Base-by-base conservation (phyloP, 495 filamentous ascomycete species). In the Xylaria acuta region DNA sequence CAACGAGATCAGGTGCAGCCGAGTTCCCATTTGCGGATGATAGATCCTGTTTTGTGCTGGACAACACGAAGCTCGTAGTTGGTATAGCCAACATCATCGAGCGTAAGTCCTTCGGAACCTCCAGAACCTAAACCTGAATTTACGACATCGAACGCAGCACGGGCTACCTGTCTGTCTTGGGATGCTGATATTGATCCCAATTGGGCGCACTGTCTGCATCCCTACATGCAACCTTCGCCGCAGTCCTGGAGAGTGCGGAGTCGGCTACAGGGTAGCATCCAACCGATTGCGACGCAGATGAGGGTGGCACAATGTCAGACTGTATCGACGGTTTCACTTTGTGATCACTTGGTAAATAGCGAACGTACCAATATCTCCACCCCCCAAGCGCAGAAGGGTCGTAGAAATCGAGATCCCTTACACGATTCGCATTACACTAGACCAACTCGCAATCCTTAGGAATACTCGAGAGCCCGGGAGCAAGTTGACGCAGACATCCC, bases 1-100 rank as follows among this genome's bases (percentile, higher is more conserved):
- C 77, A 54, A 78, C 76, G 32, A 78, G 25, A 38, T 76, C 76
- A 30, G 72, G 71, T 6, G 73, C 67, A 67, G 64, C 54, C 45
- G 40, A 64, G 56, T 70, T 65, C 45, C 69, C 71, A 41, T 73
- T 70, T 27, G 69, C 73, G 14, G 71, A 74, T 67, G 78, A 74
- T 5, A 73, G 69, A 18, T 75, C 59, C n/a, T 51, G 62, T 65
- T 78, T 84, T 18, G 69, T 74, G 2, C 84, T n/a, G n/a, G n/a
- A n/a, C 84, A 36, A 74, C 27, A 75, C 80, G 75, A 84, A 88
- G 74, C 7, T 86, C 86, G 67, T 88, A 86, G 73, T 88, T 87
- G 74, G 86, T 84, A 54, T 84, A 87, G 72, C 85, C 82, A 16
- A 88, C 69, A 27, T 82, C 82, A 5, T 85, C 40, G 36, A 83